Evolutionary conservation across 2,329 filamentous ascomycete species (phyloP).

Genomic region (Aspergillus brasiliensis): DNA sequence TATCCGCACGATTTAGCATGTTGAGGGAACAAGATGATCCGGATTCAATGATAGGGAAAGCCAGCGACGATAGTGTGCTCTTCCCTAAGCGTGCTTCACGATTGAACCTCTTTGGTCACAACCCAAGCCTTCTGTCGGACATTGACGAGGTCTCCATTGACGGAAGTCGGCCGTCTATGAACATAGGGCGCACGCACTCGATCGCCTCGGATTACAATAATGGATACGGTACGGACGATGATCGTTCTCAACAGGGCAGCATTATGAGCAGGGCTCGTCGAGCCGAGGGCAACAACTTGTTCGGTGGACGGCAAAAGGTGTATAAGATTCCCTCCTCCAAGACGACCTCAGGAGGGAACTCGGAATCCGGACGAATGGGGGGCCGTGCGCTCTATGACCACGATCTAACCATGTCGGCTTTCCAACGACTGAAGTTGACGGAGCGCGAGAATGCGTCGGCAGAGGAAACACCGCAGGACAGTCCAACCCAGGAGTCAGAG

Average conservation of each 20-base stretch:
- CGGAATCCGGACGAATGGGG: slow-evolving; percentile 52
- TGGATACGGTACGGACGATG: slow-evolving; percentile 65
- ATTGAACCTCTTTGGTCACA: slow-evolving; percentile 70
- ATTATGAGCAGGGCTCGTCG: slow-evolving; percentile 85
- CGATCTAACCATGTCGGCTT: slow-evolving; percentile 79
- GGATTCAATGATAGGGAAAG: slow-evolving; percentile 84
- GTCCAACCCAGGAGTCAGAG: slow-evolving; percentile 43
- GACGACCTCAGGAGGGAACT: slow-evolving; percentile 31
- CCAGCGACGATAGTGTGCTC: slow-evolving; percentile 90
- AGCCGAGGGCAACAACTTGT: slow-evolving; percentile 86
- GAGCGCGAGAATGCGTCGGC: slow-evolving; percentile 54
- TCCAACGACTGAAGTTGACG: slow-evolving; percentile 69
- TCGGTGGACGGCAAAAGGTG: slow-evolving; percentile 93
- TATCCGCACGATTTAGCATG: slow-evolving; percentile 97
- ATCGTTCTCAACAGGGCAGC: slow-evolving; percentile 62
- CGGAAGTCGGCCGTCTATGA: slow-evolving; percentile 63
- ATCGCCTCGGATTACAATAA: slow-evolving; percentile 64
- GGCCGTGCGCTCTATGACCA: slow-evolving; percentile 79
- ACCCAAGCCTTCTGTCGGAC: slow-evolving; percentile 66
- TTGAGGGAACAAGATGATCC: slow-evolving; percentile 92
- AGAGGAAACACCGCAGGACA: slow-evolving; percentile 42
- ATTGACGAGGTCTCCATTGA: slow-evolving; percentile 87
- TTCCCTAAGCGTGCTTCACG: slow-evolving; percentile 79
- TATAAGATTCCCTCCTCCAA: slow-evolving; percentile 74
- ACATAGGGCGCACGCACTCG: slow-evolving; percentile 64